A percentile compares a stretch with the other conserved stretches of the same genome.
These are phyloP conservation scores for Sphaerulina vaccinii DNA, from an alignment of 2,329 filamentous ascomycete species.

Conservation along the genomic window DNA sequence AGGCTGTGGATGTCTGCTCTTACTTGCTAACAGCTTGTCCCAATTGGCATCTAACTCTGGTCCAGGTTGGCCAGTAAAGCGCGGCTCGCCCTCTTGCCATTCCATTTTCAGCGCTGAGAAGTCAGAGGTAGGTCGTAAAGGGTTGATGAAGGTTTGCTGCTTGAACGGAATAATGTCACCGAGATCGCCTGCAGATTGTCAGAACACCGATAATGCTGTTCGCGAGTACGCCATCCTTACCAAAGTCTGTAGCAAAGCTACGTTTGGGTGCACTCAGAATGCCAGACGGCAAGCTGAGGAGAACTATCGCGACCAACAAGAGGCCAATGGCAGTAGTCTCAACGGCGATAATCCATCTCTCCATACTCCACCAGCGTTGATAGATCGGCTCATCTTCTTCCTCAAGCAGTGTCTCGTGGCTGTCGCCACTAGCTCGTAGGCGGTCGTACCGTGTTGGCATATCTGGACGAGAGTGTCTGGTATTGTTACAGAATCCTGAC, in stretches of 20 bases:
- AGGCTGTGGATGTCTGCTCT: background rate
- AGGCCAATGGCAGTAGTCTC: slow-evolving; percentile 3
- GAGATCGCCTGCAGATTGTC: background rate
- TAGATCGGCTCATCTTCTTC: background rate
- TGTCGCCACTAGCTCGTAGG: background rate
- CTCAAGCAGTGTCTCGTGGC: slow-evolving; percentile 4
- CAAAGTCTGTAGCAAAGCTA: slow-evolving; percentile 4
- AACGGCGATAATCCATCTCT: background rate
- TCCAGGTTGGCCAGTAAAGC: background rate
- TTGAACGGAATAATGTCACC: slow-evolving; percentile 7
- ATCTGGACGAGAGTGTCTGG: background rate
- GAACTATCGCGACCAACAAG: background rate
- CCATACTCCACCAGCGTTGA: background rate
- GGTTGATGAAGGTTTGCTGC: slow-evolving; percentile 7
- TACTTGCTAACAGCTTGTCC: slow-evolving; percentile 8
- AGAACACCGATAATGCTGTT: background rate
- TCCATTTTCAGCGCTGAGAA: slow-evolving; percentile 5
- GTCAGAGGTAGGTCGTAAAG: slow-evolving; percentile 3
- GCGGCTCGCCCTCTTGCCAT: slow-evolving; percentile 6
- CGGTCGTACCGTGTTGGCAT: slow-evolving; percentile 1
- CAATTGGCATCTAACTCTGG: slow-evolving; percentile 10
- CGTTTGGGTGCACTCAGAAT: background rate
- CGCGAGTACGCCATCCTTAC: background rate
- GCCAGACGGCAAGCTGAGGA: background rate
- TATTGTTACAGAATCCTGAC: background rate